phyloP scores from a whole-genome alignment of 768 basidiomycete genomes.

The Chalciporus sphaerocephalus region DNA sequence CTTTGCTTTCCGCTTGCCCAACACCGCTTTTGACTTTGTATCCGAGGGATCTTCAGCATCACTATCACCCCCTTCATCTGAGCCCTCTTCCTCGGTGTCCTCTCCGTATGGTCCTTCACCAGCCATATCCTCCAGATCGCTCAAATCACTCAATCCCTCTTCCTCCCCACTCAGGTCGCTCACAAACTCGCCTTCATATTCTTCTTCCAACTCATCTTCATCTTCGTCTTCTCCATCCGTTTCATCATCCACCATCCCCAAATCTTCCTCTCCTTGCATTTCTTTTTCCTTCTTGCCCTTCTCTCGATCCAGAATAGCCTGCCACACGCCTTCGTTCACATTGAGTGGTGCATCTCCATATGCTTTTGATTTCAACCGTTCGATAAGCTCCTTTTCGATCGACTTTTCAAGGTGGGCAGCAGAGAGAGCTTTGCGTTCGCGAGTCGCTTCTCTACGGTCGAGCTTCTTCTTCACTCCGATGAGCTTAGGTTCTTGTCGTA shows the following conservation, averaged over 20 bases:
- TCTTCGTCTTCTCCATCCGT: conserved; percentile 51
- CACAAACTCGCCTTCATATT: conserved; percentile 54
- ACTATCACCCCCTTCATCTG: conserved; percentile 38
- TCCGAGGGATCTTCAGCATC: conserved; percentile 34
- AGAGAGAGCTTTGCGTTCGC: conserved; percentile 93
- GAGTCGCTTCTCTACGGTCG: conserved; percentile 84
- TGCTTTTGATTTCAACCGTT: conserved; percentile 92
- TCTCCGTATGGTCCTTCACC: conserved; percentile 39
- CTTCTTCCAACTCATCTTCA: conserved; percentile 45
- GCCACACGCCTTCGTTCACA: conserved; percentile 97
- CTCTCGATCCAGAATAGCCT: conserved; percentile 83
- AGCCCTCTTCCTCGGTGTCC: conserved; percentile 41
- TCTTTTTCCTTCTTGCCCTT: conserved; percentile 44
- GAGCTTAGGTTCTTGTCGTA: conserved; percentile 85
- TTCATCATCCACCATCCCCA: conserved; percentile 51
- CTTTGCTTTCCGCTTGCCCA: conserved; percentile 68
- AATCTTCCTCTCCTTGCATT: conserved; percentile 38
- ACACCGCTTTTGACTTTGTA: conserved; percentile 41
- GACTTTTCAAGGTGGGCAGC: conserved; percentile 93
- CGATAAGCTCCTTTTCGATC: conserved; percentile 94
- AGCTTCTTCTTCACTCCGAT: conserved; percentile 96
- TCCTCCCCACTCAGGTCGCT: conserved; percentile 54
- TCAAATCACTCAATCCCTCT: conserved; percentile 39
- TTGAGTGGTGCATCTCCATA: conserved; percentile 97
- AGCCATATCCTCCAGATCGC: conserved; percentile 60